phyloP scores from a whole-genome alignment of 139 green algal species.

The Chlorella sp. region DNA sequence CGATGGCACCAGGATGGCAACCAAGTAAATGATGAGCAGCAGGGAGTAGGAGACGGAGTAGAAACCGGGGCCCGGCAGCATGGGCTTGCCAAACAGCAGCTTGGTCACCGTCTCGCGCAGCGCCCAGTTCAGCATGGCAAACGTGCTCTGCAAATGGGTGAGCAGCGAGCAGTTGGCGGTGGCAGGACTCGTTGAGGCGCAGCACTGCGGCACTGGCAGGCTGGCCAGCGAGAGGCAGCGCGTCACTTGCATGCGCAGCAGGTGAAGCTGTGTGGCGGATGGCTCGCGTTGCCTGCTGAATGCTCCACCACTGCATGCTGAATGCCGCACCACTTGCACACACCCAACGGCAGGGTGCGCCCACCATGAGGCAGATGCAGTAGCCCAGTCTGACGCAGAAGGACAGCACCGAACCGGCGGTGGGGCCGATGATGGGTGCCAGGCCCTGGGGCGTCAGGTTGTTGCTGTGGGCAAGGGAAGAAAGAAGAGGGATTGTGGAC shows the following conservation, averaged over 20 bases:
- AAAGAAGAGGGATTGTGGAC: too few species aligned
- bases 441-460: constrained; percentile 41
- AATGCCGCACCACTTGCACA: too few species aligned
- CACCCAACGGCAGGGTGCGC: background rate
- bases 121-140: constrained; percentile 57
- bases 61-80: constrained; percentile 33
- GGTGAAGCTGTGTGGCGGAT: too few species aligned
- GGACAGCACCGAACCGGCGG: constrained; percentile 7
- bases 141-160: constrained; percentile 24
- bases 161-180: too few species aligned
- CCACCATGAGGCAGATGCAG: constrained; percentile 45
- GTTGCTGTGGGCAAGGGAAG: background rate
- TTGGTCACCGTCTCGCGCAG: constrained; percentile 50
- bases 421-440: constrained; percentile 7
- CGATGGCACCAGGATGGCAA: constrained; percentile 43
- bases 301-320: too few species aligned
- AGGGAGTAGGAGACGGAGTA: constrained; percentile 26
- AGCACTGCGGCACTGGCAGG: too few species aligned
- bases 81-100: constrained; percentile 17
- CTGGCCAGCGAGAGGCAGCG: background rate
- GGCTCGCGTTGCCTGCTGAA: too few species aligned
- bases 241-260: too few species aligned
- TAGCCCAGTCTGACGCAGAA: constrained; percentile 45
- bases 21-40: constrained; percentile 34
- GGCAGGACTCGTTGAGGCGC: too few species aligned